Percentiles rank a stretch among this genome's conserved stretches.
These are phyloP conservation scores for Pseudomonodictys pantanalensis DNA, from an alignment of 495 filamentous ascomycete genomes.

Conservation along the genomic window DNA sequence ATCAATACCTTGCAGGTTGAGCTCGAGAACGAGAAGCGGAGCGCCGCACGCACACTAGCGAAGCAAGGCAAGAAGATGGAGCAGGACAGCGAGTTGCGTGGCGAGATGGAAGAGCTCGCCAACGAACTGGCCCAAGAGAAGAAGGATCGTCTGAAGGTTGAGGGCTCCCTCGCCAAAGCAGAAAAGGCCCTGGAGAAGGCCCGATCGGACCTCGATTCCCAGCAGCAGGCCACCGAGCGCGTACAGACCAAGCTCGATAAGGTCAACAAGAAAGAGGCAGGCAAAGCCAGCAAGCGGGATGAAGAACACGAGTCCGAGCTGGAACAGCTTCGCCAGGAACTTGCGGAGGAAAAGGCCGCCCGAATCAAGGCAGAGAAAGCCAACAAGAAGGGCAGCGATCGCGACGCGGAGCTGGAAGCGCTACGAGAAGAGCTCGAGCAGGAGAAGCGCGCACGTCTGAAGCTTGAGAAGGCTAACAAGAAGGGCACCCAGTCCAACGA, in stretches of 20 bases:
- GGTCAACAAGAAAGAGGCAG: conserved; percentile 55
- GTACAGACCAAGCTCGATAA: conserved; percentile 61
- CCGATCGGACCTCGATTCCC: conserved; percentile 51
- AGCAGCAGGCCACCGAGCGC: conserved; percentile 59
- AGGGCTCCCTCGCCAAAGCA: conserved; percentile 36
- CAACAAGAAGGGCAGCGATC: conserved; percentile 46
- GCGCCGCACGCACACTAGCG: conserved; percentile 57
- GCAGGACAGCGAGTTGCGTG: conserved; percentile 28
- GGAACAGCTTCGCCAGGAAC: conserved; percentile 47
- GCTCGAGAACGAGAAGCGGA: conserved; percentile 72
- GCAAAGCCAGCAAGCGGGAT: conserved; percentile 48
- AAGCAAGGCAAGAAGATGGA: conserved; percentile 40
- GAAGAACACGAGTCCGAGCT: conserved; percentile 42
- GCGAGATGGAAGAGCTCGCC: conserved; percentile 40
- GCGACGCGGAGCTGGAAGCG: conserved; percentile 36
- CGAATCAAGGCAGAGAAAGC: conserved; percentile 26
- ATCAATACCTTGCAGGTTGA: conserved; percentile 72
- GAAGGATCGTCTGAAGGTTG: conserved; percentile 44
- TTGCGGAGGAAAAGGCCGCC: conserved; percentile 12
- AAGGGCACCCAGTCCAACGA: conserved; percentile 12
- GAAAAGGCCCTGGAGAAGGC: conserved; percentile 32
- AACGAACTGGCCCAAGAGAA: conserved; percentile 46
- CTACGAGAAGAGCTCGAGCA: conserved; percentile 36
- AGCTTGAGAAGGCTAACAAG: conserved; percentile 25
- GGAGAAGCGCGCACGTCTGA: conserved; percentile 21